Evolutionary conservation across 345 rosid species (phyloP), one percentile per base, ranked within the genome.

Genomic region (Xanthoceras sorbifolium): DNA sequence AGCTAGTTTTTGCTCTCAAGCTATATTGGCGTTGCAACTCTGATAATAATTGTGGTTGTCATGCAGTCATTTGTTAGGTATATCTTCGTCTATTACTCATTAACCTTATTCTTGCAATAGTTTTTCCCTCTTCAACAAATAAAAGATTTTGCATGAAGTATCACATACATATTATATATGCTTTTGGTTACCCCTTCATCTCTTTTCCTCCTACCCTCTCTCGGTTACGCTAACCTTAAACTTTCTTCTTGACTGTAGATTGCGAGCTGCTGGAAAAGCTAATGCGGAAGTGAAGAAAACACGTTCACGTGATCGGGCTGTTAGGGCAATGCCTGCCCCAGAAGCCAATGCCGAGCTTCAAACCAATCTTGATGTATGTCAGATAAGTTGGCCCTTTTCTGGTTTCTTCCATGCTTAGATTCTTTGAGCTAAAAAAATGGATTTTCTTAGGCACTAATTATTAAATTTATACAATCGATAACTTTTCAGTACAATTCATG

Each of bases 301-400:
- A 28, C 87, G 92, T 23, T 77, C 85, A 73, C 93, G 93, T 11
- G 92, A 84, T 70, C 86, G 92, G 50, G 78, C 85, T 79, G 73
- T 75, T 1, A 80, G 94, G 81, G 90, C 85, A 74, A 77, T 86
- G 34, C 90, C 94, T 64, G 92, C 88, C 9, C 94, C 94, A 25
- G 92, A 88, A 71, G 94, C 97, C 71, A 91, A 91, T 79, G 94
- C 97, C 0, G 97, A 91, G 78, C 87, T 90, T 72, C 92, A 89
- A 72, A 83, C 90, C 75, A 91, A 90, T 78, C 87, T 88, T 60
- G 97, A 91, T 85, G 97, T 90, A 88, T 55, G 93, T 67, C 84
- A 69, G 78, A 82, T 80, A 71, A 79, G 68, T 82, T 76, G 62
- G 46, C 79, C 57, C 61, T 52, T 50, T 63, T 22, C n/a, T 36